Conservation (phyloP, 2,329 filamentous ascomycete genomes). For the Cryoendolithus antarcticus region DNA sequence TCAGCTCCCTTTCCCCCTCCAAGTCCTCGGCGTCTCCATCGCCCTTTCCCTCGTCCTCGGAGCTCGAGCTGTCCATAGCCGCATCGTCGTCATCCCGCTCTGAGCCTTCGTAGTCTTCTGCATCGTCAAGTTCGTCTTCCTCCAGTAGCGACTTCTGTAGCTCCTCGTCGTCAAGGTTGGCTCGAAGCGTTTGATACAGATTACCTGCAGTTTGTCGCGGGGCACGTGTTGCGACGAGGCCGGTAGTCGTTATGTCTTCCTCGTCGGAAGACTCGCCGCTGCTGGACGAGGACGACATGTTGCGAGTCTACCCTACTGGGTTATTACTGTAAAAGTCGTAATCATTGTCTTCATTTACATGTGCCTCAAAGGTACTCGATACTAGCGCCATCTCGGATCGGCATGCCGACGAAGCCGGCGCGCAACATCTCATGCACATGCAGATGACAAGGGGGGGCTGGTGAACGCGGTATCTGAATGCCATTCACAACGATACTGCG, state of each 20-base stretch:
- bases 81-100: slow-evolving; percentile 45
- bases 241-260: slow-evolving; percentile 18
- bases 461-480: too few species aligned
- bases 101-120: slow-evolving; percentile 28
- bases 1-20: slow-evolving; percentile 77
- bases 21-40: slow-evolving; percentile 50
- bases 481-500: too few species aligned
- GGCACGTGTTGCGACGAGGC: slow-evolving; percentile 59
- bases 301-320: not conserved
- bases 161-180: slow-evolving; percentile 38
- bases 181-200: slow-evolving; percentile 65
- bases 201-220: slow-evolving; percentile 75
- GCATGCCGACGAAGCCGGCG: too few species aligned
- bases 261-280: slow-evolving; percentile 10
- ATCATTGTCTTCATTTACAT: too few species aligned
- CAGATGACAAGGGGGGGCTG: too few species aligned
- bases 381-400: too few species aligned
- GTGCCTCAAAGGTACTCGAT: too few species aligned
- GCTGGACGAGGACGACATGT: slow-evolving; percentile 2
- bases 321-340: too few species aligned
- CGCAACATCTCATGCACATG: too few species aligned
- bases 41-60: slow-evolving; percentile 62
- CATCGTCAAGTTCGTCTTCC: slow-evolving; percentile 41
- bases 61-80: slow-evolving; percentile 72
- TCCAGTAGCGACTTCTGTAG: slow-evolving; percentile 28